Evolutionary conservation across 1,139 yeast genomes (phyloP).

Genomic region (Meyerozyma carpophila): DNA sequence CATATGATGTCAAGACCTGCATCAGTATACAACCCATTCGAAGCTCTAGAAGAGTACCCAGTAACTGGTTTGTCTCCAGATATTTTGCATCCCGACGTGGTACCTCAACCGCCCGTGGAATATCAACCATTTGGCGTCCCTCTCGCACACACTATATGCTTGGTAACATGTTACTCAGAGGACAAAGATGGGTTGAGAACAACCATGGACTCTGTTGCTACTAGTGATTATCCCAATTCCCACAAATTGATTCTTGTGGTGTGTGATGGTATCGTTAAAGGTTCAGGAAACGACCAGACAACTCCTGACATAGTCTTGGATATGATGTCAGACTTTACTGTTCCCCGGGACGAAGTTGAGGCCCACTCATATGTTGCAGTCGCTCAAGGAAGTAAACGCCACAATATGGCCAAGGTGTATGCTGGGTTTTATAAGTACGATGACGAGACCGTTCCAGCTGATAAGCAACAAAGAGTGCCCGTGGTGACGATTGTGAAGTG

Average conservation of each 20-base stretch:
- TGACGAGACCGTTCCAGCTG: slow-evolving; percentile 64
- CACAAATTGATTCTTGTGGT: slow-evolving; percentile 80
- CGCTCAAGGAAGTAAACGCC: slow-evolving; percentile 88
- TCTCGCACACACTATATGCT: slow-evolving; percentile 72
- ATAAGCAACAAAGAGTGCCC: slow-evolving; percentile 88
- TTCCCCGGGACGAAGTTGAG: slow-evolving; percentile 66
- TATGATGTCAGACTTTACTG: slow-evolving; percentile 82
- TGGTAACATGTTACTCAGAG: slow-evolving; percentile 94
- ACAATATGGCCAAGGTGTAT: slow-evolving; percentile 94
- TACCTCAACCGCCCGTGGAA: slow-evolving; percentile 84
- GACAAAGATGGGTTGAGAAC: slow-evolving; percentile 81
- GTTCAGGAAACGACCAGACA: slow-evolving; percentile 79
- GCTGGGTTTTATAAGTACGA: slow-evolving; percentile 87
- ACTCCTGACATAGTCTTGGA: slow-evolving; percentile 86
- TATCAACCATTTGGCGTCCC: slow-evolving; percentile 89
- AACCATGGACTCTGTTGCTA: slow-evolving; percentile 84
- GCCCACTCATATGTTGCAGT: slow-evolving; percentile 90
- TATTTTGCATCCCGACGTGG: slow-evolving; percentile 65
- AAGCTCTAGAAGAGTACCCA: slow-evolving; percentile 28
- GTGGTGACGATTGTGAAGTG: slow-evolving; percentile 80
- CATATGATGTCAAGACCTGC: slow-evolving; percentile 32
- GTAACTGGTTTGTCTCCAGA: slow-evolving; percentile 60
- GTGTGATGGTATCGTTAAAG: slow-evolving; percentile 93
- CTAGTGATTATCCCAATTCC: slow-evolving; percentile 91
- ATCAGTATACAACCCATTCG: slow-evolving; percentile 38